A percentile compares a stretch with the other conserved stretches of the same genome.
These are phyloP conservation scores for Trichoderma guizhouense DNA, from an alignment of 2,329 filamentous ascomycete species.

Conservation along the genomic window DNA sequence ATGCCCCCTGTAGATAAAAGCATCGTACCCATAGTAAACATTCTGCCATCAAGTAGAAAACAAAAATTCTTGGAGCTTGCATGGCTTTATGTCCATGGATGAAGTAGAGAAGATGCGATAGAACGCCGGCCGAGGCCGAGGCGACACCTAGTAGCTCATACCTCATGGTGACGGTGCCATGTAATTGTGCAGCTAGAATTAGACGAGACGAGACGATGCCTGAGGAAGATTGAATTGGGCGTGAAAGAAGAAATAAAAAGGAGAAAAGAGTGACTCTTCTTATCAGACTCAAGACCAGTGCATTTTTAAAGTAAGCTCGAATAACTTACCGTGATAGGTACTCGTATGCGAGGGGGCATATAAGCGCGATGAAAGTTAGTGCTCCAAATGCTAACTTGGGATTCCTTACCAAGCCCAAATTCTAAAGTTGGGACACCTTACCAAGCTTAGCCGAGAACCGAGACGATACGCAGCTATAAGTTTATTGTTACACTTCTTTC, in stretches of 20 bases:
- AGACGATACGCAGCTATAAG: neutral
- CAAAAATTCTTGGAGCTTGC: neutral
- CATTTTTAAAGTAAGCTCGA: neutral
- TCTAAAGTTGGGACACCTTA: neutral
- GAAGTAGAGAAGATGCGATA: slow-evolving; percentile 13
- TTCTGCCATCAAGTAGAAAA: neutral
- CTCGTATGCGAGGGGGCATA: neutral
- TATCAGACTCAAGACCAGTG: neutral
- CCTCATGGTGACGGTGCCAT: neutral
- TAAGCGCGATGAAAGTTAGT: neutral
- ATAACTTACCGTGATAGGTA: neutral
- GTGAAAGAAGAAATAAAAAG: neutral
- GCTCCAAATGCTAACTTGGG: neutral
- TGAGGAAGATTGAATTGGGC: neutral
- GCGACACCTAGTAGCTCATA: neutral
- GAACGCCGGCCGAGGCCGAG: neutral
- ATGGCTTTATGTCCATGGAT: slow-evolving; percentile 1
- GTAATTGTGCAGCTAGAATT: neutral
- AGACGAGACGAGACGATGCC: neutral
- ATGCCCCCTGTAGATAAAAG: neutral
- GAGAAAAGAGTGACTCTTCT: too few species aligned
- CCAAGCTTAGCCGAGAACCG: neutral
- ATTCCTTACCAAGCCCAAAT: neutral
- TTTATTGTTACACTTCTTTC: neutral
- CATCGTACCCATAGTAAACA: neutral